Conservation (phyloP, 164 flowering plant species). For the Warburgia ugandensis region DNA sequence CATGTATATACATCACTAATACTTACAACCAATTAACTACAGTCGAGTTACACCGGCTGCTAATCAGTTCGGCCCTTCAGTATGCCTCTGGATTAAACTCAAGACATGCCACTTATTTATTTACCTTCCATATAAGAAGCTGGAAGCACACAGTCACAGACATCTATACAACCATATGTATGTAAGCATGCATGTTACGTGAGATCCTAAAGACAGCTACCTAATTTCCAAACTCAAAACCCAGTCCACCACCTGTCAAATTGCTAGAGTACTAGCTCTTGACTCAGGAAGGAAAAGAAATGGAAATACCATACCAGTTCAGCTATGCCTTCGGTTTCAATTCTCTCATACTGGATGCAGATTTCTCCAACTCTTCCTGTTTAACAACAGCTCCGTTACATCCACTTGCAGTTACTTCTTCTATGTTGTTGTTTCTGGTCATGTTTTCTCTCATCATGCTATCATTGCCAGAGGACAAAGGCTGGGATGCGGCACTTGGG, state of each 20-base stretch:
- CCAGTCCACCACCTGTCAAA: too few species aligned
- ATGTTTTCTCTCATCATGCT: conserved; percentile 11
- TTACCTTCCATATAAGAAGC: conserved; percentile 5
- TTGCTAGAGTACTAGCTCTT: too few species aligned
- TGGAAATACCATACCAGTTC: not conserved
- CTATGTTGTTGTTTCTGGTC: not conserved
- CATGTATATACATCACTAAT: not conserved
- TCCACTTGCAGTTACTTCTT: conserved; percentile 4
- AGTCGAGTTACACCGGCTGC: not conserved
- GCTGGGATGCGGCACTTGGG: conserved; percentile 3
- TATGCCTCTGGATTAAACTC: not conserved
- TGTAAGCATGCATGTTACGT: not conserved
- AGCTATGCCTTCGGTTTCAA: conserved; percentile 8
- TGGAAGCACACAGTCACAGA: conserved; percentile 9
- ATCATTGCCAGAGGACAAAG: conserved; percentile 1
- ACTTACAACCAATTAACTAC: not conserved
- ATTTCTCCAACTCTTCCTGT: conserved; percentile 15
- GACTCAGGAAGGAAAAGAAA: conserved; percentile 3
- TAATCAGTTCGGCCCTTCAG: not conserved
- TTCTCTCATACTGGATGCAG: conserved; percentile 3
- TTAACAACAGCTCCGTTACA: conserved; percentile 16
- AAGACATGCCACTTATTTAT: conserved; percentile 7
- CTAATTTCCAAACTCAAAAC: not conserved
- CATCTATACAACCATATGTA: conserved; percentile 1
- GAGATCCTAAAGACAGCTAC: conserved; percentile 5